phyloP scores from a whole-genome alignment of 2,329 filamentous ascomycete genomes.

The Xylariaceae sp. region DNA sequence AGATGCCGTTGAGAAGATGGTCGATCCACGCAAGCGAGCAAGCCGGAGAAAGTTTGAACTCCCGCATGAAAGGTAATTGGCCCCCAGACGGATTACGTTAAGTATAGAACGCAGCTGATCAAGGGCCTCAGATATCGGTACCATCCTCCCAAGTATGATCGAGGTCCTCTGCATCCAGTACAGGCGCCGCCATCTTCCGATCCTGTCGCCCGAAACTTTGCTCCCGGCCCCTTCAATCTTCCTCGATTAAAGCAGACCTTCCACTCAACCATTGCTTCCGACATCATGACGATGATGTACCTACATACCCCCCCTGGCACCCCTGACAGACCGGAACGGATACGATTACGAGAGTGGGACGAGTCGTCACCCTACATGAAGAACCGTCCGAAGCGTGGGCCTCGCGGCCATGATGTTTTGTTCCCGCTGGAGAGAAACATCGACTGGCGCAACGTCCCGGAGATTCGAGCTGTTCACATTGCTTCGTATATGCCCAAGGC shows the following conservation, averaged over 20 bases:
- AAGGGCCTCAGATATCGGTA: constrained; percentile 75
- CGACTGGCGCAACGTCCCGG: constrained; percentile 80
- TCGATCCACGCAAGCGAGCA: constrained; percentile 41
- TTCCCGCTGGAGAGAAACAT: constrained; percentile 68
- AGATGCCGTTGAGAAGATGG: constrained; percentile 40
- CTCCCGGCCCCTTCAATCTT: constrained; percentile 84
- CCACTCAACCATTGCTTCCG: constrained; percentile 77
- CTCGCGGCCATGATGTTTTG: constrained; percentile 71
- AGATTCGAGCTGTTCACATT: constrained; percentile 74
- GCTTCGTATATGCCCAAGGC: constrained; percentile 71
- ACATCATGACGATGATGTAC: constrained; percentile 87
- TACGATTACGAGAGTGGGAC: constrained; percentile 80
- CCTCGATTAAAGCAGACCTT: constrained; percentile 89
- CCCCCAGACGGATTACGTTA: not conserved
- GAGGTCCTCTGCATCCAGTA: constrained; percentile 87
- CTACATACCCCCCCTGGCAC: constrained; percentile 79
- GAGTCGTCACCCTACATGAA: constrained; percentile 91
- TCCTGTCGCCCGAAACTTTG: constrained; percentile 80
- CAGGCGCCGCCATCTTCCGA: constrained; percentile 85
- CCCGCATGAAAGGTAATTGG: constrained; percentile 21
- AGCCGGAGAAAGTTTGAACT: constrained; percentile 24
- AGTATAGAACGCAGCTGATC: constrained; percentile 2
- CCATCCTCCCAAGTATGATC: constrained; percentile 89
- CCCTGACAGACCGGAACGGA: constrained; percentile 43
- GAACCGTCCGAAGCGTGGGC: constrained; percentile 79